Evolutionary conservation across 228 moss, liverwort and hornwort genomes (phyloP), one percentile per base, ranked within the genome.

Genomic region (Sphagnum fallax): DNA sequence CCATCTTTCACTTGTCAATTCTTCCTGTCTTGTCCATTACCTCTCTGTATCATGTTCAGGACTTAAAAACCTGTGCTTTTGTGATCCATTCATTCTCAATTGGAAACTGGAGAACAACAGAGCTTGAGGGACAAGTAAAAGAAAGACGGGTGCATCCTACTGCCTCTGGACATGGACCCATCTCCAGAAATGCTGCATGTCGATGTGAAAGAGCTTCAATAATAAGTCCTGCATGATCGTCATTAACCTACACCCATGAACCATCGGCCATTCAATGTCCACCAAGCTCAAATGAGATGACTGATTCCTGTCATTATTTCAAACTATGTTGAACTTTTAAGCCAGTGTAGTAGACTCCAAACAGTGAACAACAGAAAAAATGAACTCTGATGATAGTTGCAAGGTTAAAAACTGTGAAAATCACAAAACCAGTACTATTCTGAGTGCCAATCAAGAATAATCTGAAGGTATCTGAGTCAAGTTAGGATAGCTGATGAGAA

Each of bases 171-270:
- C 93, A 97, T 6, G 97, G 97, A 6, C 91, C 93, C 97, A 97
- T 97, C 67, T 97, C 93, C 6, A 93, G 77, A 69, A 97, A 83
- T 81, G 91, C 93, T 16, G 91, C 93, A 59, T 91, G 88, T 32
- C 97, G 93, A 71, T 97, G 97, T 7, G 93, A 97, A 61, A 97
- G 85, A 10, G 91, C 97, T 71, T 97, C 97, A 12, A 97, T 90
- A 5, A 97, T 83, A 47, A 97, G 87, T 6, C 97, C 97, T 6
- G 97, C 75, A 80, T 97, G 97, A 66, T 93, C 97, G 66, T 97
- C 93, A 48, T 97, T 91, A 6, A 81, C 81, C 84, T 85, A 55
- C 8, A 55, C 64, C 64, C 18, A 10, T 32, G 32, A 32, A 2
- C 32, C 32, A 32, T 32, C 32, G 2, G 32, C 32, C 32, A 32